Base-by-base conservation (phyloP, 805 yeast species). In the Wickerhamiella nectarea region DNA sequence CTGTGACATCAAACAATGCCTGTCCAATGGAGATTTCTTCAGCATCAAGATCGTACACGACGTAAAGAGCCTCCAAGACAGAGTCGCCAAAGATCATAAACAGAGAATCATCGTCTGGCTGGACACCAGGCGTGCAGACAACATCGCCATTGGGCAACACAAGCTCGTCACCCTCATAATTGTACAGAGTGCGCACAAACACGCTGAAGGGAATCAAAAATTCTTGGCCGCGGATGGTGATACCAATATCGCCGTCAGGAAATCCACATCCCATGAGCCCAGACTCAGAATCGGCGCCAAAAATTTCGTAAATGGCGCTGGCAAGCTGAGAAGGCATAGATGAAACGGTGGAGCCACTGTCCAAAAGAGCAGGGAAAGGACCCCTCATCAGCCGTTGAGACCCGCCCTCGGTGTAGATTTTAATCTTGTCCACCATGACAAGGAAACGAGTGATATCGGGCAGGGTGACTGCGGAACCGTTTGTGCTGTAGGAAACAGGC, bases 1-100 rank as follows among this genome's bases (percentile, higher is more conserved):
- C 36, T 2, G 34, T 21, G 41, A 8, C 18, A 19, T 37, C 15
- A 20, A 29, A 11, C 21, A 17, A 3, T 17, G 43, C 35, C 24
- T 31, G 36, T 9, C 74, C 82, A 41, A 79, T 48, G 2, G 78
- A 74, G 29, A 79, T 65, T 48, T 72, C 66, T 35, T 59, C 60
- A 50, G 67, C 69, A 18, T 75, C 78, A 46, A 77, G 61, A 56
- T 80, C 81, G 58, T 71, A 76, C 9, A 77, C 83, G 19, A 74
- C 62, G 57, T 79, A 80, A 34, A 76, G 73, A 37, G 70, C 68
- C 44, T 78, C 65, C 48, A 80, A 60, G 48, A 79, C 63, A 47
- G 69, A 70, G 56, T 77, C 83, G 14, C 86, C 86, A 34, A 80
- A 59, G 19, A 36, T 21, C 17, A 46, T 19, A 17, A 46, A 42